Base-by-base conservation (phyloP, 2,329 filamentous ascomycete genomes). In the Penicillium sp. region DNA sequence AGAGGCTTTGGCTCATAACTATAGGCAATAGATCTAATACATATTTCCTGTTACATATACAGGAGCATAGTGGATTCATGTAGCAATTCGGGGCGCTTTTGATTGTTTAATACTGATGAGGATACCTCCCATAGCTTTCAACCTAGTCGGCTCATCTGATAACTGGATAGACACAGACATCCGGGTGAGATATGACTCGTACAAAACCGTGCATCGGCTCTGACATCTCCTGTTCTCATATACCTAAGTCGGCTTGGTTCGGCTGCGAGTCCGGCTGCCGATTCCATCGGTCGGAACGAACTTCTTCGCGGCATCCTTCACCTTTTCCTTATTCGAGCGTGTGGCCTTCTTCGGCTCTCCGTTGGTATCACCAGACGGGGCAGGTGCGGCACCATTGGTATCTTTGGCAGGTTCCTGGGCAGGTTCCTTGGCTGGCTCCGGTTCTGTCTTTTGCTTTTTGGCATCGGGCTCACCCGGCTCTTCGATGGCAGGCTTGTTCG, bases 191-290 rank as follows among this genome's bases (percentile, higher is more conserved):
- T n/a, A 42, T 51, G 15, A 40, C 24, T 15, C 5, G 13, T 32
- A 15, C 28, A 32, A 25, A 18, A 15, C 5, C 7, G 10, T n/a
- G 32, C 27, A 7, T n/a, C 18, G 15, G 13, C 7, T 2, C 39
- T 23, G 10, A 18, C 10, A 12, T 12, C 9, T 27, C 40, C 41
- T 45, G 18, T 20, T 18, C 18, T 20, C 15, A 18, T 37, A 35
- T 7, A 37, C 12, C 9, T 9, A 61, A 15, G 59, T 52, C 35
- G 55, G 56, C 56, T 72, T 67, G 42, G 66, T 67, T 25, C 69
- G 67, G 53, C 68, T 72, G 43, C 70, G 66, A 37, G 70, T 72
- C 31, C 69, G 62, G 52, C 66, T 71, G 29, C 70, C 67, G 50
- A 68, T 63, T 8, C 69, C 66, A 57, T 66, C 66, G 18, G 55